phyloP scores from a whole-genome alignment of 257 asterid genomes.

The Paraleonurus japonicus region DNA sequence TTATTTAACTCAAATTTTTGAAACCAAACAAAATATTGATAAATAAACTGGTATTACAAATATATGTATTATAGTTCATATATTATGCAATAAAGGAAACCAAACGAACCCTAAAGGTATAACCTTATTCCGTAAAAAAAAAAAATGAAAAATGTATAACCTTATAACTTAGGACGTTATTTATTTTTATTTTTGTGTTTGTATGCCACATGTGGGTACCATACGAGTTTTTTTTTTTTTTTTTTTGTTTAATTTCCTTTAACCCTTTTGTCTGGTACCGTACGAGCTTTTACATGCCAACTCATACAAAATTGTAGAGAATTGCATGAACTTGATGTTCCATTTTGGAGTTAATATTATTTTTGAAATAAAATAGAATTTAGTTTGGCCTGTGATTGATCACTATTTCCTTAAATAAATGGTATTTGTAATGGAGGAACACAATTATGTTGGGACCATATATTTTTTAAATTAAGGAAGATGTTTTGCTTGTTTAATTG shows the following conservation, averaged over 20 bases:
- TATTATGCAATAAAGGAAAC: too few relatives aligned
- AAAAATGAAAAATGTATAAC: too few relatives aligned
- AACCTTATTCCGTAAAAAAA: too few relatives aligned
- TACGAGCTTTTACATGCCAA: slow-evolving; percentile 25
- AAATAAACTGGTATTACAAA: too few relatives aligned
- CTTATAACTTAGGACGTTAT: background rate
- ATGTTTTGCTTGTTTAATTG: slow-evolving; percentile 30
- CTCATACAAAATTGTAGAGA: slow-evolving; percentile 6
- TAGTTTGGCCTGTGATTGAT: slow-evolving; percentile 28
- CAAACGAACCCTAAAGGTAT: too few relatives aligned
- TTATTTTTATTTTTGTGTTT: too few relatives aligned
- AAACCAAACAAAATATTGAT: too few relatives aligned
- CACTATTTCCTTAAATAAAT: slow-evolving; percentile 11
- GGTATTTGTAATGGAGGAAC: background rate
- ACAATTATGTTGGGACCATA: slow-evolving; percentile 27
- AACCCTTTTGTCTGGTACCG: too few relatives aligned
- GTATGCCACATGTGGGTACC: slow-evolving; percentile 22
- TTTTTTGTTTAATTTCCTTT: too few relatives aligned
- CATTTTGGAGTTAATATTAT: slow-evolving; percentile 23
- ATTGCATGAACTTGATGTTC: slow-evolving; percentile 9
- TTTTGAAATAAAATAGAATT: slow-evolving; percentile 25
- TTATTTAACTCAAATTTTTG: too few relatives aligned
- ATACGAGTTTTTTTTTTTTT: slow-evolving; percentile 21
- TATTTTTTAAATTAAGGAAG: slow-evolving; percentile 11
- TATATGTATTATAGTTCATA: too few relatives aligned